phyloP scores from a whole-genome alignment of 2,329 filamentous ascomycete species.

The Polytolypa hystricis region DNA sequence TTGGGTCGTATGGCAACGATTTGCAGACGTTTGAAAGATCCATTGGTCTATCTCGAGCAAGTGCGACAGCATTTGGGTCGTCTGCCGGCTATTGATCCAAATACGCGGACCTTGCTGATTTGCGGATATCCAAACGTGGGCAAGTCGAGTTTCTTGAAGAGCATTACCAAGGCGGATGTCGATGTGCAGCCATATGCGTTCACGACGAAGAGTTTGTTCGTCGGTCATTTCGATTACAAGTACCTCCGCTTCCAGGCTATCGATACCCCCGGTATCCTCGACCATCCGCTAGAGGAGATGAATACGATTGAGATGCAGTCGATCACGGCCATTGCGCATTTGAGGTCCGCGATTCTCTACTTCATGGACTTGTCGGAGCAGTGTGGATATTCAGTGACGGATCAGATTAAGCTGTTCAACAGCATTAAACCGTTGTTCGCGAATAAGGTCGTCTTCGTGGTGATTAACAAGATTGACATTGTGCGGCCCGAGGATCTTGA shows the following conservation, averaged over 20 bases:
- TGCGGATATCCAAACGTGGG: constrained; percentile 97
- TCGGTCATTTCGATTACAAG: constrained; percentile 97
- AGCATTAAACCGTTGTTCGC: constrained; percentile 94
- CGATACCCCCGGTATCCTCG: constrained; percentile 95
- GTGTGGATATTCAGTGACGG: constrained; percentile 85
- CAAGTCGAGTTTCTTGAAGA: constrained; percentile 91
- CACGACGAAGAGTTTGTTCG: constrained; percentile 94
- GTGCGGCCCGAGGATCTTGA: constrained; percentile 79
- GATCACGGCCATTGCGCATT: constrained; percentile 93
- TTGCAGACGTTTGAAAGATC: constrained; percentile 87
- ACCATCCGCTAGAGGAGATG: constrained; percentile 98
- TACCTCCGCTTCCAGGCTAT: constrained; percentile 85
- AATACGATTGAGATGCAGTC: constrained; percentile 99
- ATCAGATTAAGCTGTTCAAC: constrained; percentile 90
- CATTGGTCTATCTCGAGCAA: constrained; percentile 89
- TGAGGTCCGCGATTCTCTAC: constrained; percentile 89
- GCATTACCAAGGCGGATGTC: constrained; percentile 86
- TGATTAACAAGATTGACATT: constrained; percentile 97
- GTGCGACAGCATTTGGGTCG: constrained; percentile 93
- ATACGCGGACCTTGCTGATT: constrained; percentile 88
- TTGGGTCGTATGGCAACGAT: constrained; percentile 98
- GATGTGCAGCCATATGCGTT: constrained; percentile 97
- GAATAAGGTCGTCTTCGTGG: constrained; percentile 93
- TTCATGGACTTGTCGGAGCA: constrained; percentile 98
- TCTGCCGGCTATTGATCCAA: constrained; percentile 96